Evolutionary conservation across 768 basidiomycete genomes (phyloP).

Genomic region (Mycena metata): DNA sequence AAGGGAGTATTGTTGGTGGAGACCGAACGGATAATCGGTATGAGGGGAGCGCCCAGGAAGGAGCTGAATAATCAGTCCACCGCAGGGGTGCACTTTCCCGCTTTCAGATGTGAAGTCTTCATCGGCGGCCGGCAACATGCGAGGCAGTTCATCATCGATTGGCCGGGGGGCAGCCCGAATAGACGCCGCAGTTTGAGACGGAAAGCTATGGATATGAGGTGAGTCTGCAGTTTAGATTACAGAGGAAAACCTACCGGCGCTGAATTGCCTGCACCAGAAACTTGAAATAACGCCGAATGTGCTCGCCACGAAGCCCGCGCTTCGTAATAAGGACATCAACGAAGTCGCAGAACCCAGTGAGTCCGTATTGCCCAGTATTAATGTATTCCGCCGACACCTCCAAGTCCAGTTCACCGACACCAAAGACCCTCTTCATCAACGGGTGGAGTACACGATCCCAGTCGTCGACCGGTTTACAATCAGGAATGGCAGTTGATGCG

Average conservation of each 20-base stretch:
- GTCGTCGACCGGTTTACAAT: not conserved
- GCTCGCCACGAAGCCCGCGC: not conserved
- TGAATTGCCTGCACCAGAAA: not conserved
- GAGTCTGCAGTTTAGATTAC: not conserved
- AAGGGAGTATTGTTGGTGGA: not conserved
- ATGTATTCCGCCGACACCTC: not conserved
- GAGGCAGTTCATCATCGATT: too few relatives aligned
- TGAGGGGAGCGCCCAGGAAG: constrained; percentile 1
- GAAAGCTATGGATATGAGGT: not conserved
- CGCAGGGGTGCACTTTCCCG: not conserved
- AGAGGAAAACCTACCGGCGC: not conserved
- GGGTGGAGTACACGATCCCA: not conserved
- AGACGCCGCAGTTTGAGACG: not conserved
- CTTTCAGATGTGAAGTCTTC: not conserved
- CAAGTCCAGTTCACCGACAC: not conserved
- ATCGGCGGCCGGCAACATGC: not conserved
- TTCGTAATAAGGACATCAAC: not conserved
- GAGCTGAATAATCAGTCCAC: not conserved
- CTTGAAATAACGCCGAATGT: not conserved
- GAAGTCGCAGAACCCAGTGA: constrained; percentile 1
- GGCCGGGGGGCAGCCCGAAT: not conserved
- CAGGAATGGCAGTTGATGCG: not conserved
- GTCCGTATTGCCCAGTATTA: not conserved
- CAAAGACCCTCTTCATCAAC: not conserved
- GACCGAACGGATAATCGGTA: constrained; percentile 10